Conservation (phyloP, 2,329 filamentous ascomycete genomes). For the Aaosphaeria pasadenensis region DNA sequence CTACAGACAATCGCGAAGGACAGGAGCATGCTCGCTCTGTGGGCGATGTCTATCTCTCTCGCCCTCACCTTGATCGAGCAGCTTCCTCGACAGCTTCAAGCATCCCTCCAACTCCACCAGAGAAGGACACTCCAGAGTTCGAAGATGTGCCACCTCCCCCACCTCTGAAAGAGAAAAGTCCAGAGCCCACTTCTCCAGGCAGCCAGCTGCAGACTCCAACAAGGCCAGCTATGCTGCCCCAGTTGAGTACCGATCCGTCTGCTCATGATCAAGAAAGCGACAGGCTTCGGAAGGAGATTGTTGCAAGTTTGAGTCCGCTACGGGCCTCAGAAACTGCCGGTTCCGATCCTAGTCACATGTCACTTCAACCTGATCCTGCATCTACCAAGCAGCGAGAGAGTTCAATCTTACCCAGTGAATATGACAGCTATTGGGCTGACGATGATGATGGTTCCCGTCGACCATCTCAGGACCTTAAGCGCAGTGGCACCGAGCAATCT, state of each 20-base stretch:
- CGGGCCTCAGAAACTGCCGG: conserved; percentile 1
- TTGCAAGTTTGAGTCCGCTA: conserved; percentile 57
- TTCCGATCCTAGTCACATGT: conserved; percentile 15
- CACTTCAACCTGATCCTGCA: conserved; percentile 22
- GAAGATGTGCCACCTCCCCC: conserved; percentile 26
- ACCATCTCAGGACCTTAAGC: conserved; percentile 23
- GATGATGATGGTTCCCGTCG: conserved; percentile 41
- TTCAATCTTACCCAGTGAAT: conserved; percentile 62
- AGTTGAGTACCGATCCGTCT: conserved; percentile 49
- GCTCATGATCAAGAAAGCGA: conserved; percentile 68
- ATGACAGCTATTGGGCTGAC: conserved; percentile 65
- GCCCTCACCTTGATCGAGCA: conserved; percentile 38
- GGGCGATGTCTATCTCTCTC: conserved; percentile 36
- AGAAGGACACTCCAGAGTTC: conserved; percentile 41
- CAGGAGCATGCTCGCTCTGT: conserved; percentile 6
- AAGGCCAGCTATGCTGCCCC: conserved; percentile 24
- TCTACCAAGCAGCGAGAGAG: conserved; percentile 50
- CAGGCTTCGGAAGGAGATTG: conserved; percentile 69
- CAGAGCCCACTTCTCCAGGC: conserved; percentile 7
- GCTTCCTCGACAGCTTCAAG: conserved; percentile 33
- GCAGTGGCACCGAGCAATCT: conserved; percentile 2
- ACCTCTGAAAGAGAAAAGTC: conserved; percentile 40
- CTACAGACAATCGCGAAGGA: conserved; percentile 1
- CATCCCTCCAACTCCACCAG: conserved; percentile 45
- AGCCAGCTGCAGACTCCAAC: conserved; percentile 12